Conservation (phyloP, 2,329 filamentous ascomycete species). For the Talaromyces sp. region DNA sequence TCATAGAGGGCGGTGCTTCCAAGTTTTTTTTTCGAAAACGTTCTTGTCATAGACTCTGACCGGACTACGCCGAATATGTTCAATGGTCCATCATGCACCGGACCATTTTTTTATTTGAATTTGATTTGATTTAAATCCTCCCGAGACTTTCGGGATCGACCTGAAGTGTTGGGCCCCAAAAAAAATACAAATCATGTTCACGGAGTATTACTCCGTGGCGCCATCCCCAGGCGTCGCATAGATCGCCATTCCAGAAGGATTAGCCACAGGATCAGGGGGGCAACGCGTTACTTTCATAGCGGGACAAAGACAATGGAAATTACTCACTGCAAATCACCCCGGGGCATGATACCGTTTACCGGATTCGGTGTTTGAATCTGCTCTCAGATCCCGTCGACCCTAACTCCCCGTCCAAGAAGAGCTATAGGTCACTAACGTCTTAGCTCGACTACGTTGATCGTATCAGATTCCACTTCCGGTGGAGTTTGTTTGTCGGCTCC, state of each 20-base stretch:
- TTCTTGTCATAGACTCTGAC: no score
- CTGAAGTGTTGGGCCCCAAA: not conserved
- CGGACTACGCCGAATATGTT: no score
- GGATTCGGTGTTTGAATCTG: no score
- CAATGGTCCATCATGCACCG: not conserved
- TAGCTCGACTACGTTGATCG: not conserved
- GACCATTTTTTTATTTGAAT: not conserved
- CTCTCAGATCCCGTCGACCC: no score
- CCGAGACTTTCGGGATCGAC: not conserved
- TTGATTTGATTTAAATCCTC: not conserved
- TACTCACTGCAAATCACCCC: not conserved
- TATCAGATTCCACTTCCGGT: not conserved
- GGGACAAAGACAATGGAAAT: not conserved
- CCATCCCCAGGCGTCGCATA: not conserved
- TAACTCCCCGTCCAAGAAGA: no score
- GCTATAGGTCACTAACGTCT: not conserved
- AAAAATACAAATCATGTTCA: no score
- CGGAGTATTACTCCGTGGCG: not conserved
- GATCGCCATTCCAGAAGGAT: conserved; percentile 8
- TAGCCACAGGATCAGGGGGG: not conserved
- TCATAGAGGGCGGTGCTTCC: not conserved
- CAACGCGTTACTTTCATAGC: not conserved
- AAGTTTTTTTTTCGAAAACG: not conserved
- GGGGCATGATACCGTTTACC: not conserved
- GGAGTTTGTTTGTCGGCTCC: not conserved